Conservation (phyloP, 495 filamentous ascomycete genomes). For the Penicillium malachiteum region DNA sequence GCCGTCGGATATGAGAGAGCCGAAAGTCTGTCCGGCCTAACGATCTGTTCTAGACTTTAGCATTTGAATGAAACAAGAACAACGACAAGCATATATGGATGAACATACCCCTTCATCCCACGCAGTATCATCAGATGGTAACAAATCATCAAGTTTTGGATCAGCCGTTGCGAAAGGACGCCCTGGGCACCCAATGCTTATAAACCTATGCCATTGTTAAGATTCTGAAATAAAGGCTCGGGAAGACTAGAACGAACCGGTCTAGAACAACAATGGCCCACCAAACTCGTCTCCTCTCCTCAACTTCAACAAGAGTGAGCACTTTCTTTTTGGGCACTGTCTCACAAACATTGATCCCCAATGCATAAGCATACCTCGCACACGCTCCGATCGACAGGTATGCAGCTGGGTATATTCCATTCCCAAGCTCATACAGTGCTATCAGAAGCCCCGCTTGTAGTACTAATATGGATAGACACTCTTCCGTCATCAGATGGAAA, state of each 20-base stretch:
- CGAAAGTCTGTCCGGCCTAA: constrained; percentile 7
- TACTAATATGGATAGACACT: constrained; percentile 37
- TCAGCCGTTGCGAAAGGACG: constrained; percentile 42
- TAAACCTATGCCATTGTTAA: constrained; percentile 24
- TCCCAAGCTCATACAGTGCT: constrained; percentile 35
- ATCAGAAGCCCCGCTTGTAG: constrained; percentile 34
- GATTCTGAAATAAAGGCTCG: constrained; percentile 1
- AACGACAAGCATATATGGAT: constrained; percentile 7
- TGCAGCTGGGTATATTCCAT: constrained; percentile 39
- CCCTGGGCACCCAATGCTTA: constrained; percentile 45
- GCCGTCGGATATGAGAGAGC: constrained; percentile 20
- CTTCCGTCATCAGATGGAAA: constrained; percentile 39
- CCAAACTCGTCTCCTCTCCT: constrained; percentile 31
- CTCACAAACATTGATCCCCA: constrained; percentile 43
- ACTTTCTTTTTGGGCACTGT: constrained; percentile 18
- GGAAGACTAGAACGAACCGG: constrained; percentile 15
- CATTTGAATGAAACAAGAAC: background rate
- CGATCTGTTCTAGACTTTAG: constrained; percentile 10
- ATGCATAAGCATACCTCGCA: constrained; percentile 39
- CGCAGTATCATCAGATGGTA: constrained; percentile 45
- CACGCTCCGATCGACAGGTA: constrained; percentile 33
- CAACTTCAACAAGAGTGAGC: constrained; percentile 34
- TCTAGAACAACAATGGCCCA: background rate
- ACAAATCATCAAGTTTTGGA: constrained; percentile 32
- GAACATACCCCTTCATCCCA: constrained; percentile 34